phyloP scores from a whole-genome alignment of 1,284 basidiomycete genomes.

The Rhodofomes roseus region DNA sequence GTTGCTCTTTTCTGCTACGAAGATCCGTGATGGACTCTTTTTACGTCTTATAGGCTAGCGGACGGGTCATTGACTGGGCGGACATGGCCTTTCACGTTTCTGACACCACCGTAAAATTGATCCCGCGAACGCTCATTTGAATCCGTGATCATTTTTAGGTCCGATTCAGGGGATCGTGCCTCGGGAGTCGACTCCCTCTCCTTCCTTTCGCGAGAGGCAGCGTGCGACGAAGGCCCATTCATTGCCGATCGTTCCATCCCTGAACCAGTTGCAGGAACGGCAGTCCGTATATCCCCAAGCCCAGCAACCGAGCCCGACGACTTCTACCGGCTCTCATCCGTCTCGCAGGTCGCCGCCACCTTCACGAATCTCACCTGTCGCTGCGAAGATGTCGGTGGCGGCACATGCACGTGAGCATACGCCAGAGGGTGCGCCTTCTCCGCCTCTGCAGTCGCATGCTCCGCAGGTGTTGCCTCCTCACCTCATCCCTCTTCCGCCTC shows the following conservation, averaged over 20 bases:
- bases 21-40: conserved; percentile 10
- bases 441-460: conserved; percentile 25
- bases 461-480: background rate
- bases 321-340: conserved; percentile 43
- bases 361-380: conserved; percentile 33
- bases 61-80: background rate
- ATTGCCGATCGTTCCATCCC: conserved; percentile 55
- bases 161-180: conserved; percentile 44
- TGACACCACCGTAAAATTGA: background rate
- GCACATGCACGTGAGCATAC: conserved; percentile 29
- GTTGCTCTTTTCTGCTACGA: conserved; percentile 6
- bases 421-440: conserved; percentile 29
- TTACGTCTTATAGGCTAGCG: conserved; percentile 17
- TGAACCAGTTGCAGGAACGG: conserved; percentile 41
- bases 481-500: conserved; percentile 13
- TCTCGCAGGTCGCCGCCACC: conserved; percentile 39
- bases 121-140: conserved; percentile 24
- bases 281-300: conserved; percentile 28
- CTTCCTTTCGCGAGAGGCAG: conserved; percentile 55
- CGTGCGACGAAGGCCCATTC: conserved; percentile 58
- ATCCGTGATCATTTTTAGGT: conserved; percentile 20
- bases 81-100: conserved; percentile 1
- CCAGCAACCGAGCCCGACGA: conserved; percentile 53
- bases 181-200: conserved; percentile 67
- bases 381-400: conserved; percentile 39